Conservation (phyloP, 31 red algal genomes). For the Porphyra umbilicalis region DNA sequence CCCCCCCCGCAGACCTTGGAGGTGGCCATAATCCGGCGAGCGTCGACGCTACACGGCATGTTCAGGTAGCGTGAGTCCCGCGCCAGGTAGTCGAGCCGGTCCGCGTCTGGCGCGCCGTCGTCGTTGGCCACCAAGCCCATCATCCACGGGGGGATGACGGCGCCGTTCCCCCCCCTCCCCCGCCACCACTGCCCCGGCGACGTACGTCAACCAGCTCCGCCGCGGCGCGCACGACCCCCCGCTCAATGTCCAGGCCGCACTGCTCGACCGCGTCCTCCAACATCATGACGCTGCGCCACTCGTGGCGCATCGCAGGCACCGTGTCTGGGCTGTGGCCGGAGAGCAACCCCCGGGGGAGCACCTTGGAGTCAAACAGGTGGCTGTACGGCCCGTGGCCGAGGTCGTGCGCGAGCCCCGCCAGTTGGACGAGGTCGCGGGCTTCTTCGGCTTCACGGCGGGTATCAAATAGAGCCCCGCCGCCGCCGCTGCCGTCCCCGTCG, state of each 20-base stretch:
- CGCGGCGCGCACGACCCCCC: constrained; percentile 34
- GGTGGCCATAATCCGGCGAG: constrained; percentile 66
- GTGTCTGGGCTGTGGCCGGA: not conserved
- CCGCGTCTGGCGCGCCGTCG: constrained; percentile 76
- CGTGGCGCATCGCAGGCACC: constrained; percentile 42
- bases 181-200: too few relatives aligned
- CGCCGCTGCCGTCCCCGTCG: constrained; percentile 5
- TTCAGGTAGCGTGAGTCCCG: constrained; percentile 74
- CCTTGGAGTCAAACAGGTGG: constrained; percentile 82
- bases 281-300: constrained; percentile 64
- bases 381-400: constrained; percentile 96
- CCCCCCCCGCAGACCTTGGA: constrained; percentile 64
- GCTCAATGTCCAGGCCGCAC: constrained; percentile 55
- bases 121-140: constrained; percentile 82
- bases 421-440: constrained; percentile 36
- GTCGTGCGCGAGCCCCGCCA: constrained; percentile 96
- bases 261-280: constrained; percentile 71
- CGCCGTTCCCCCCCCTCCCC: not conserved
- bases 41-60: constrained; percentile 86
- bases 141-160: constrained; percentile 40
- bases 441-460: constrained; percentile 41
- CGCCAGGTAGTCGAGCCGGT: constrained; percentile 97
- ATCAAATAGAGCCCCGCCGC: constrained; percentile 40
- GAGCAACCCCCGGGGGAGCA: constrained; percentile 39
- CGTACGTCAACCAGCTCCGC: constrained; percentile 51